Base-by-base conservation (phyloP, 768 basidiomycete genomes). In the Tricholoma flavovirens region DNA sequence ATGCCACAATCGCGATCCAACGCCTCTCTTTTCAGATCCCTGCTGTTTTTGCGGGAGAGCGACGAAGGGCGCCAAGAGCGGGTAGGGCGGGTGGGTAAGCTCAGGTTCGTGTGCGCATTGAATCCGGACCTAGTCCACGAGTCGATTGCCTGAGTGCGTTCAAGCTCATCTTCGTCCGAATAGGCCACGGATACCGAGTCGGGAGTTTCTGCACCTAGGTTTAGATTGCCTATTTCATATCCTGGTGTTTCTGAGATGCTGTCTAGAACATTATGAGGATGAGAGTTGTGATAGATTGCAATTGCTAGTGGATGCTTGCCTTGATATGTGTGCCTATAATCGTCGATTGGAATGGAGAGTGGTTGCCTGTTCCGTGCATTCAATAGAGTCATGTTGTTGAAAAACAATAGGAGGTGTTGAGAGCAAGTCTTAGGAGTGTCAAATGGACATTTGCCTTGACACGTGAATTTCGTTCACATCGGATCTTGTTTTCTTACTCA, bases 1-100 rank as follows among this genome's bases (percentile, higher is more conserved):
- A 64, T 64, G 1, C 63, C 63, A 57, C 63, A 64, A 53, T 64
- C 63, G 14, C 61, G 36, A 59, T 62, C 62, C 3, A 52, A 53
- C 2, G 53, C 29, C 53, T 51, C 21, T 22, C 42, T 51, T 42
- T 53, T 49, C 46, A 32, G 26, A 2, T 42, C 40, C n/a, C 26
- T 53, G 15, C 24, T 29, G 8, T 30, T 26, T 17, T 15, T 29
- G 12, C 19, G 38, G 24, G 38, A 30, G 22, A 30, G 30, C 21
- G 52, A 30, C 6, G 40, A 42, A 11, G 52, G 19, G 21, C 40
- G 52, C 38, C 52, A 42, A 5, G 24, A 21, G 24, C 40, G 38
- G 19, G n/a, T 22, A 8, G 5, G 9, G 11, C 26, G 38, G 15
- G 38, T 42, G 9, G 52, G 24, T 0, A 26, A 21, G 24, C 19